phyloP scores from a whole-genome alignment of 148 eudicot species.

The Tetragonia tetragonoides region DNA sequence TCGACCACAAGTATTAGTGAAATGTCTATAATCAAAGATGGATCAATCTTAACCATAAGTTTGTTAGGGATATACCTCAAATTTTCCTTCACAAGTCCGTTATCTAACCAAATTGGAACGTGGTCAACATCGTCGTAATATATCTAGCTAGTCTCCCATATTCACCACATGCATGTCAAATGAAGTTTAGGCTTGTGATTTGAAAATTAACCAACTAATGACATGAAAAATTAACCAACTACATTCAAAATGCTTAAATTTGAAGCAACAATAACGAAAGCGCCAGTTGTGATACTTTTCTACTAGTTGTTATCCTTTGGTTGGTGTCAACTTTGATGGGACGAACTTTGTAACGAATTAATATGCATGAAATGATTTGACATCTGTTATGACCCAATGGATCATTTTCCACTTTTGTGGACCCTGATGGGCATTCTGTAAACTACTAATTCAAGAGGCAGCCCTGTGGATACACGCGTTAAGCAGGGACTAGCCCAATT shows the following conservation, averaged over 20 bases:
- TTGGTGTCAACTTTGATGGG: too few species aligned
- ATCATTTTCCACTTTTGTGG: too few species aligned
- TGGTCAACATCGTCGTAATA: background rate
- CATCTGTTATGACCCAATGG: too few species aligned
- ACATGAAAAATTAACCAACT: background rate
- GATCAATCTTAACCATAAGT: background rate
- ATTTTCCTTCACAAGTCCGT: constrained; percentile 15
- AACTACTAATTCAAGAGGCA: too few species aligned
- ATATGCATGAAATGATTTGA: too few species aligned
- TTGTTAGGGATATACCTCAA: constrained; percentile 7
- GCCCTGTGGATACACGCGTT: too few species aligned
- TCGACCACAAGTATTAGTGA: too few species aligned
- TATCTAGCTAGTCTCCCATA: background rate
- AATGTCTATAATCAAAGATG: constrained; percentile 5
- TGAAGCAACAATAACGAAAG: constrained; percentile 3
- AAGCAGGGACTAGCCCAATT: too few species aligned
- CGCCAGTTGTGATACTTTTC: background rate
- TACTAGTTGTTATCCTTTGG: background rate
- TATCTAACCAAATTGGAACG: constrained; percentile 8
- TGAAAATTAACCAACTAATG: constrained; percentile 2
- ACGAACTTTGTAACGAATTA: too few species aligned
- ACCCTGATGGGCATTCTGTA: too few species aligned
- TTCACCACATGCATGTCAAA: background rate
- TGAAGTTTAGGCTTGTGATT: background rate
- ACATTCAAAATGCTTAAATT: background rate